phyloP scores from a whole-genome alignment of 2,329 filamentous ascomycete genomes.

The Cadophora malorum region DNA sequence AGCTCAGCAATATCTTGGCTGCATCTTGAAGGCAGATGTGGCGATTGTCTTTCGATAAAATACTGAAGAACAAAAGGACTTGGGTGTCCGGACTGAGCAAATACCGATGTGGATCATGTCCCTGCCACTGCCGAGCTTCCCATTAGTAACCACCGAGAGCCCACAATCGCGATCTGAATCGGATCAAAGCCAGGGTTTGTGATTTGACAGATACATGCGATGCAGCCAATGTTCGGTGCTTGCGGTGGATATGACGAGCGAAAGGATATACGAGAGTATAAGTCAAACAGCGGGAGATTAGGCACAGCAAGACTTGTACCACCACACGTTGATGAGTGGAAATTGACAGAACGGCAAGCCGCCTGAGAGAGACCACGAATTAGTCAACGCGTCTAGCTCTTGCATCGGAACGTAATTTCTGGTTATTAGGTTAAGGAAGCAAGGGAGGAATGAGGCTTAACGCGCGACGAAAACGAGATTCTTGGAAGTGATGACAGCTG shows the following conservation, averaged over 20 bases:
- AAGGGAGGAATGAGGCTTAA: background rate
- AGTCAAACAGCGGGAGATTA: background rate
- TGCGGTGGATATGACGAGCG: background rate
- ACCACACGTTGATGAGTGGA: background rate
- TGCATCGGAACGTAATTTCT: background rate
- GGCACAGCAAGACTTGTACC: background rate
- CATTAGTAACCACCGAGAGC: background rate
- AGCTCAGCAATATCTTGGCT: slow-evolving; percentile 1
- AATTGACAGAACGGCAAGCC: background rate
- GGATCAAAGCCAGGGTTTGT: background rate
- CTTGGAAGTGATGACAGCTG: background rate
- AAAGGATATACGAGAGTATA: background rate
- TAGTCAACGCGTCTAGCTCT: background rate
- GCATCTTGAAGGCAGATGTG: background rate
- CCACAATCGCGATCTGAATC: background rate
- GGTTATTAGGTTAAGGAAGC: background rate
- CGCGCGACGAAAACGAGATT: background rate
- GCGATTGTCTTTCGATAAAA: background rate
- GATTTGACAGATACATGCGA: background rate
- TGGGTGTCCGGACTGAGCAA: background rate
- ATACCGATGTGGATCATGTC: background rate
- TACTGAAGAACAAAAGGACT: background rate
- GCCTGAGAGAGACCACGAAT: background rate
- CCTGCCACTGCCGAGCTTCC: slow-evolving; percentile 2
- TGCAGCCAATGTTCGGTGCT: background rate